phyloP scores from a whole-genome alignment of 78 protist genomes.

The Mastigamoeba balamuthi region DNA sequence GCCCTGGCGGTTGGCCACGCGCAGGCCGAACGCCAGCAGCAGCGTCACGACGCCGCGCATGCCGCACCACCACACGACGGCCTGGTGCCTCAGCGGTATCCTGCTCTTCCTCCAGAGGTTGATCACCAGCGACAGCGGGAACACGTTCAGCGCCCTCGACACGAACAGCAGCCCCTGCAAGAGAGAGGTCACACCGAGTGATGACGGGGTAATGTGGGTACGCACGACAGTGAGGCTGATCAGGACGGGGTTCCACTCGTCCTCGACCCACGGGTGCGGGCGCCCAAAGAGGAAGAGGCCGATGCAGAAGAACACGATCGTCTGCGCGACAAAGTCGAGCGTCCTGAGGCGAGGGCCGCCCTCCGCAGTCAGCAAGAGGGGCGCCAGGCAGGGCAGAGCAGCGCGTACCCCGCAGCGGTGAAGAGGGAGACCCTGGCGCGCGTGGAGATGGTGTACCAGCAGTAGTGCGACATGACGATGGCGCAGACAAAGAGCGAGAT shows the following conservation, averaged over 20 bases:
- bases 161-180: not conserved
- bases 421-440: conserved; percentile 12
- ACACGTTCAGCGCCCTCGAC: conserved; percentile 32
- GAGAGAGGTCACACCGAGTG: too few species aligned
- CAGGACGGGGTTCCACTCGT: not conserved
- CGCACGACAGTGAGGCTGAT: too few species aligned
- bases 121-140: conserved; percentile 14
- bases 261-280: not conserved
- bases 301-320: conserved; percentile 21
- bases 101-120: not conserved
- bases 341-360: too few species aligned
- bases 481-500: not conserved
- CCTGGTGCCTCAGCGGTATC: not conserved
- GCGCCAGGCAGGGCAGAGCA: too few species aligned
- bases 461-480: not conserved
- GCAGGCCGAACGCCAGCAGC: conserved; percentile 16
- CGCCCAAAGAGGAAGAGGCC: conserved; percentile 28
- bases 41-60: conserved; percentile 40
- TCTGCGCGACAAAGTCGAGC: conserved; percentile 7
- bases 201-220: too few species aligned
- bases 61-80: conserved; percentile 36
- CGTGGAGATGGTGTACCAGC: not conserved
- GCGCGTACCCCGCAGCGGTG: too few species aligned
- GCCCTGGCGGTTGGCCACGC: not conserved
- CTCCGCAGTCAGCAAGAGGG: too few species aligned